Percentiles rank a stretch among this genome's conserved stretches.
phyloP scores from a whole-genome alignment of 2,329 filamentous ascomycete species.

The Fusarium sterilihyphosum region DNA sequence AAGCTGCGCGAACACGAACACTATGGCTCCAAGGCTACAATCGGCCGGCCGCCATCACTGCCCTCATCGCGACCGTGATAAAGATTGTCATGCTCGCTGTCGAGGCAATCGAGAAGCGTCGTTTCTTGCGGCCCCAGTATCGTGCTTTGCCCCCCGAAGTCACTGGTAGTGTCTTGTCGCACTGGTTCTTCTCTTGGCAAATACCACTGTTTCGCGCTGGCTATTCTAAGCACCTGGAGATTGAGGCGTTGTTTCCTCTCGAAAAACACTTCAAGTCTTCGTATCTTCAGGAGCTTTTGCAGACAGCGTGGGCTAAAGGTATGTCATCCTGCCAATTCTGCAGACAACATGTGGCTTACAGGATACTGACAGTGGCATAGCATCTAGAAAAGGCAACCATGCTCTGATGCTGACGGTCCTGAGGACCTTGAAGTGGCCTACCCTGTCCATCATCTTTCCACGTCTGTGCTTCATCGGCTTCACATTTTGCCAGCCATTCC shows the following conservation, averaged over 20 bases:
- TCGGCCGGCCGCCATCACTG: not conserved
- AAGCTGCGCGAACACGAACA: conserved; percentile 19
- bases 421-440: conserved; percentile 11
- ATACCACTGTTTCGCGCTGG: conserved; percentile 21
- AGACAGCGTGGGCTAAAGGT: conserved; percentile 22
- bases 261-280: conserved; percentile 26
- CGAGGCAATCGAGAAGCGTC: conserved; percentile 24
- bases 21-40: conserved; percentile 33
- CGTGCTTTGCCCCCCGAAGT: conserved; percentile 7
- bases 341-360: not conserved
- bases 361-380: conserved; percentile 2
- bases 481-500: conserved; percentile 34
- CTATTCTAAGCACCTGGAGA: conserved; percentile 15
- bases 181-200: conserved; percentile 34
- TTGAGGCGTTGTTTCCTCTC: conserved; percentile 19
- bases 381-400: not conserved
- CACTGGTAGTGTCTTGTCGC: conserved; percentile 19
- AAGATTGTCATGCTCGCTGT: conserved; percentile 17
- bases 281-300: conserved; percentile 21
- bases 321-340: not conserved
- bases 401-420: conserved; percentile 13
- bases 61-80: conserved; percentile 18
- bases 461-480: conserved; percentile 33
- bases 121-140: conserved; percentile 16
- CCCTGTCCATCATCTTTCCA: conserved; percentile 18